Conservation (phyloP, 108 stramenopile genomes). For the Aureococcus anophagefferens region DNA sequence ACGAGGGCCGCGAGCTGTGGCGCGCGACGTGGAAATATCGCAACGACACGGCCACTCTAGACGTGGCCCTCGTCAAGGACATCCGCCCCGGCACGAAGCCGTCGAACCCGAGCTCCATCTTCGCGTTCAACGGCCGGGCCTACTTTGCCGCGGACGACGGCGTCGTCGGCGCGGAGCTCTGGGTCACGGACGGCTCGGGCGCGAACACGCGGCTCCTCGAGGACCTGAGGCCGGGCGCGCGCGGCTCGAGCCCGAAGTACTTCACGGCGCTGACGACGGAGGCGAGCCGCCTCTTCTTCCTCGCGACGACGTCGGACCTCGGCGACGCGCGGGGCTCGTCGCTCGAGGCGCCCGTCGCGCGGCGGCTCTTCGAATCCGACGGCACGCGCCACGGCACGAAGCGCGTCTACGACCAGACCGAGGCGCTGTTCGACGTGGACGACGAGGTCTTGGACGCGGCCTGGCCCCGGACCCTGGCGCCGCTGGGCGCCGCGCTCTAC, state of each 20-base stretch:
- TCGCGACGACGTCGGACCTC: conserved; percentile 8
- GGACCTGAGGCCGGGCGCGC: conserved; percentile 13
- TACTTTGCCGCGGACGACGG: conserved; percentile 30
- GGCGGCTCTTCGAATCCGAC: conserved; percentile 25
- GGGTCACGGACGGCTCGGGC: conserved; percentile 26
- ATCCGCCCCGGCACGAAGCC: conserved; percentile 14
- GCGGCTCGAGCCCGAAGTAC: conserved; percentile 16
- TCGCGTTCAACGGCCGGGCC: not conserved
- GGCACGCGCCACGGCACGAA: conserved; percentile 17
- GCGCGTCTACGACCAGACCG: conserved; percentile 23
- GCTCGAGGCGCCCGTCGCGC: conserved; percentile 11
- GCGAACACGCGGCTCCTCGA: conserved; percentile 11
- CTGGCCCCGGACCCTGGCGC: too few species aligned
- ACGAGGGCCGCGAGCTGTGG: conserved; percentile 13
- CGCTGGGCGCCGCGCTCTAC: conserved; percentile 15
- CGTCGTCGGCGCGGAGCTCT: conserved; percentile 23
- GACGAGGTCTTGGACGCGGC: conserved; percentile 10
- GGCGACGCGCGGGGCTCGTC: not conserved
- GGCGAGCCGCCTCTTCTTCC: conserved; percentile 1
- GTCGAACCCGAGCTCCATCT: conserved; percentile 20
- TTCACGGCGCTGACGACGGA: conserved; percentile 4
- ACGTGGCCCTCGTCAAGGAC: conserved; percentile 8
- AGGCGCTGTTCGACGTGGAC: conserved; percentile 15
- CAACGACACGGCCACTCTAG: too few species aligned
- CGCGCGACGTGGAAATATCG: not conserved